Percentiles rank a stretch among this genome's conserved stretches.
Evolutionary conservation across 106 monocot species (phyloP).

Genomic region (Dioscorea zingiberensis): DNA sequence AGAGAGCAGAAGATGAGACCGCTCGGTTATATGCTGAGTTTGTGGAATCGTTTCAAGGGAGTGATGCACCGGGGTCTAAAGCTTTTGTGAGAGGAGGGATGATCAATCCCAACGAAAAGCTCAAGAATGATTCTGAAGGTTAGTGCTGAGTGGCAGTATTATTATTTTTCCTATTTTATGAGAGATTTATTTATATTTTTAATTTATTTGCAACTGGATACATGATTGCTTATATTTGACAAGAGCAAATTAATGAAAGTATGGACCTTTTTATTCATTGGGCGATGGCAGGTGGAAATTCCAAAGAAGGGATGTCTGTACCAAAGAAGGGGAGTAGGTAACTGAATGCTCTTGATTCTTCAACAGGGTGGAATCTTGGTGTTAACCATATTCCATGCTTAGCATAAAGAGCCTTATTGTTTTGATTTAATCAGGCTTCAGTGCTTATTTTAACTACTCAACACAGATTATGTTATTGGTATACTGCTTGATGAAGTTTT

Average conservation of each 20-base stretch:
- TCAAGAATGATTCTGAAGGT: conserved; percentile 83
- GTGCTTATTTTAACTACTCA: conserved; percentile 1
- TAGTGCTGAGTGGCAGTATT: conserved; percentile 10
- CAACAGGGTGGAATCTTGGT: conserved; percentile 58
- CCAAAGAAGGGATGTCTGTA: conserved; percentile 99
- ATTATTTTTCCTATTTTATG: neutral
- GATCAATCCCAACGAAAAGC: conserved; percentile 85
- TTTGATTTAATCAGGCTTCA: conserved; percentile 6
- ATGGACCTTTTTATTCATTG: conserved; percentile 88
- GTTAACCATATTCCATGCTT: conserved; percentile 31
- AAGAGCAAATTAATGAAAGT: conserved; percentile 63
- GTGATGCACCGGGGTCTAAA: conserved; percentile 68
- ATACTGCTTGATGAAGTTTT: too few relatives aligned
- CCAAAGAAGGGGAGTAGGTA: conserved; percentile 99
- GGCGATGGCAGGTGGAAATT: conserved; percentile 99
- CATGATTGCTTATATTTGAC: conserved; percentile 20
- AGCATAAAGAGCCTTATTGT: conserved; percentile 12
- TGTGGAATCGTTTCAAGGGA: conserved; percentile 93
- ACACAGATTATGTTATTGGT: too few relatives aligned
- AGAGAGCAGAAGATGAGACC: conserved; percentile 97
- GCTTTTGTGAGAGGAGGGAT: conserved; percentile 86
- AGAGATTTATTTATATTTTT: conserved; percentile 8
- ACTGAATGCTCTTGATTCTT: conserved; percentile 62
- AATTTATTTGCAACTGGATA: conserved; percentile 17
- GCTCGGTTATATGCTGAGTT: conserved; percentile 89